Evolutionary conservation across 345 rosid species (phyloP).

Genomic region (Noccaea bulbosa): DNA sequence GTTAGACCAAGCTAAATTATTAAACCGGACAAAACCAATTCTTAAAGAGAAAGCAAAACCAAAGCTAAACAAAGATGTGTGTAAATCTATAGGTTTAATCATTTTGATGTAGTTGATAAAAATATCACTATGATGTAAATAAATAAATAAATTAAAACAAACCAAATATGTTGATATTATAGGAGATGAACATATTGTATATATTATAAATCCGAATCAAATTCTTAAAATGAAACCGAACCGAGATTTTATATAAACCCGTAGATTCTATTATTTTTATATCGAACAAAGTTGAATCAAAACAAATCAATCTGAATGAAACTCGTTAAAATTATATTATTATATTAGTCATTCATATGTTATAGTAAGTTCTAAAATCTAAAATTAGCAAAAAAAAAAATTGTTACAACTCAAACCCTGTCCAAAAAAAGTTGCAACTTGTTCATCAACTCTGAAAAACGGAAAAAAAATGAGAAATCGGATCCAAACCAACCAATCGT

Average conservation of each 20-base stretch:
- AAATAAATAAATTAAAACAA: background rate
- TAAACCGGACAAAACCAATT: background rate
- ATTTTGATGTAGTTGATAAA: background rate
- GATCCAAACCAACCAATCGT: background rate
- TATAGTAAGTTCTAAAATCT: too few relatives aligned
- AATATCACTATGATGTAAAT: too few relatives aligned
- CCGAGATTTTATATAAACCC: background rate
- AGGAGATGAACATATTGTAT: too few relatives aligned
- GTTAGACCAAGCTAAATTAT: slow-evolving; percentile 1
- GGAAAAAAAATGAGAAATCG: background rate
- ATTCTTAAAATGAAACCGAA: background rate
- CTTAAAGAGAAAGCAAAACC: background rate
- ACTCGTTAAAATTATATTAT: background rate
- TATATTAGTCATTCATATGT: too few relatives aligned
- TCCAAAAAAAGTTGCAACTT: background rate
- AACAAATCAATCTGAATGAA: background rate
- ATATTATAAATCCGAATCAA: background rate
- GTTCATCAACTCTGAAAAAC: background rate
- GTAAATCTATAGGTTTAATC: background rate
- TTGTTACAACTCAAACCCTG: too few relatives aligned
- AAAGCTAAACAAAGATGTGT: background rate
- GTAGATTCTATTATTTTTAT: background rate
- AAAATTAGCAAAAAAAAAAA: too few relatives aligned
- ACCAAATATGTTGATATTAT: background rate
- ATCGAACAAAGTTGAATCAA: background rate